Conservation (phyloP, 768 basidiomycete genomes). For the Psilocybe sp. region DNA sequence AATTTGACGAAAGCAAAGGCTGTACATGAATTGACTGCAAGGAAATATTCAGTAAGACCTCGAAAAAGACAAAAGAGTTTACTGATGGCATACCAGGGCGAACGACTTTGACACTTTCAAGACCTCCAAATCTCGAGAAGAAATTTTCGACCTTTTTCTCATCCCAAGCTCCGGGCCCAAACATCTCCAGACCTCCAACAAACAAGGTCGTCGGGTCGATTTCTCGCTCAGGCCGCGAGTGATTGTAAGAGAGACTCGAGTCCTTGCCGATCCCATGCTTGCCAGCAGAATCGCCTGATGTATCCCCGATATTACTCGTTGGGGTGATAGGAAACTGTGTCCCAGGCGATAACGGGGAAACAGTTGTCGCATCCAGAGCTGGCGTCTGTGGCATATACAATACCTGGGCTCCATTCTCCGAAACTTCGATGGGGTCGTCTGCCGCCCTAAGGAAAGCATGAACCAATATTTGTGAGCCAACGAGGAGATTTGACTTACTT, state of each 20-base stretch:
- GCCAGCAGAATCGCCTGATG: conserved; percentile 14
- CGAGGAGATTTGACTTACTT: too few species aligned
- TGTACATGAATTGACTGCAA: conserved; percentile 57
- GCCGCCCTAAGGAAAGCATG: neutral
- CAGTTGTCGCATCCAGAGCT: conserved; percentile 43
- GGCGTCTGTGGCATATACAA: conserved; percentile 41
- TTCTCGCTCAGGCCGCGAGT: conserved; percentile 30
- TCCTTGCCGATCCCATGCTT: conserved; percentile 23
- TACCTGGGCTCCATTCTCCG: conserved; percentile 28
- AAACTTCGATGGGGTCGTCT: neutral
- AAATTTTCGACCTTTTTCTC: conserved; percentile 57
- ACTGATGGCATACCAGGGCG: conserved; percentile 49
- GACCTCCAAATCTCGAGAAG: conserved; percentile 62
- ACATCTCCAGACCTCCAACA: conserved; percentile 71
- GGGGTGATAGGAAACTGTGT: conserved; percentile 50
- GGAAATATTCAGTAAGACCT: neutral
- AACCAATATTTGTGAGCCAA: neutral
- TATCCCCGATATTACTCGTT: conserved; percentile 33
- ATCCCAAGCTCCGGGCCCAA: conserved; percentile 64
- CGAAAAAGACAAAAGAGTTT: neutral
- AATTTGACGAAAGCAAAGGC: conserved; percentile 82
- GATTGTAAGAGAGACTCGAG: conserved; percentile 16
- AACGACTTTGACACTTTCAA: conserved; percentile 65
- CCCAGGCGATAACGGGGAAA: conserved; percentile 49
- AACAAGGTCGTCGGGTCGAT: conserved; percentile 71